Percentiles rank a stretch among this genome's conserved stretches.
phyloP scores from a whole-genome alignment of 176 grass and related monocot genomes.

The Echinochloa phyllopogon region DNA sequence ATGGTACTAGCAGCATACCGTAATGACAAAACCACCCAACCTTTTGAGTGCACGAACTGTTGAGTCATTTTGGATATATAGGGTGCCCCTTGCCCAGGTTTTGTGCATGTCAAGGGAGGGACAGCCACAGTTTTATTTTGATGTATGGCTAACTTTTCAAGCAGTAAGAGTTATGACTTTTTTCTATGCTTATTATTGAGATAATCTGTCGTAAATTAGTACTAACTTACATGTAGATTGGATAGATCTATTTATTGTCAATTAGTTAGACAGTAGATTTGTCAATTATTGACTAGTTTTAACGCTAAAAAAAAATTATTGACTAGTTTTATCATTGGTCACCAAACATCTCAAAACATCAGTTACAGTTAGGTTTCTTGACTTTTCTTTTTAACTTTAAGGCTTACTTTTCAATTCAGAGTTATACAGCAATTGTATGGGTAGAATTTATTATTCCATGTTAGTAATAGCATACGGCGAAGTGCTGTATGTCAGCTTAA shows the following conservation, averaged over 20 bases:
- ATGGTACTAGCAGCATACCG: background rate
- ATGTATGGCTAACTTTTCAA: slow-evolving; percentile 3
- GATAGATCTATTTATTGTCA: background rate
- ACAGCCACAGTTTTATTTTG: background rate
- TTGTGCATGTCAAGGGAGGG: background rate
- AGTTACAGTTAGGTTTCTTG: background rate
- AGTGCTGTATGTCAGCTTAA: slow-evolving; percentile 16
- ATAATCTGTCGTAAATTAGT: background rate
- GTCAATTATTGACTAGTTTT: background rate
- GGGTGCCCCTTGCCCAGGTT: background rate
- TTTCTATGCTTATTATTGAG: background rate
- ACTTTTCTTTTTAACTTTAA: background rate
- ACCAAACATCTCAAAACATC: background rate
- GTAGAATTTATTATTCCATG: slow-evolving; percentile 11
- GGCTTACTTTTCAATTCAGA: background rate
- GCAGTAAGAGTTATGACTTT: background rate
- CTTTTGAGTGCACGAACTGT: background rate
- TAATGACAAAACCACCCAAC: background rate
- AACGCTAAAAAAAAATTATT: too few relatives aligned
- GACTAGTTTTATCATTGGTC: background rate
- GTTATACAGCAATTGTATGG: background rate
- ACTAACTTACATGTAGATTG: background rate
- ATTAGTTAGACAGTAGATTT: background rate
- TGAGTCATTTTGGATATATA: background rate
- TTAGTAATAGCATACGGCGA: background rate